Base-by-base conservation (phyloP, 2,329 filamentous ascomycete genomes). In the Claviceps humidiphila region DNA sequence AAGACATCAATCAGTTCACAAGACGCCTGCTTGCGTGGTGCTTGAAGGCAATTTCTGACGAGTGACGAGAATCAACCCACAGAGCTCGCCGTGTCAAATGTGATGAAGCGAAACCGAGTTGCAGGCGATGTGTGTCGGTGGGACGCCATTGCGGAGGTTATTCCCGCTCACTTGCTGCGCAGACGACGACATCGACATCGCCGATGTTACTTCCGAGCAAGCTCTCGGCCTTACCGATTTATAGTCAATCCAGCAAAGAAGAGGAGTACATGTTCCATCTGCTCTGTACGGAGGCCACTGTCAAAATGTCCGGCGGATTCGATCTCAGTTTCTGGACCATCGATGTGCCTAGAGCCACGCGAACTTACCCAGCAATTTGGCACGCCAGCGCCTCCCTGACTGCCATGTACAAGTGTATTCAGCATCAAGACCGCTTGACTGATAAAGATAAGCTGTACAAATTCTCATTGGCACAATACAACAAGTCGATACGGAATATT, bases 361-460 rank as follows among this genome's bases (percentile, higher is more conserved):
- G 49, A 42, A 41, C 43, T 4, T 51, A 53, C 17, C 51, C 51
- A 30, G 51, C 54, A 6, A 51, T 55, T 8, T 54, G 52, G 54
- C 54, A 55, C 16, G 51, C 49, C 16, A 49, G 51, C 17, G 43
- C 49, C 14, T 49, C 52, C 7, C 43, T 54, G 7, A 37, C 51
- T 14, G 50, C 44, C 30, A 47, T 51, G 45, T 49, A 50, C 30
- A 52, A 51, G 39, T 40, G 64, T 45, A 61, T 63, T 55, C 50
- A 61, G 59, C 53, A 55, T 34, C 55, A 56, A 51, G 37, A 47
- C 11, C 13, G 26, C 55, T 40, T 47, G 57, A 49, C 58, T 54
- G 59, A 63, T 64, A 62, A 59, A 63, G 51, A 49, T 22, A 24
- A 51, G 20, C 50, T 53, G 3, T 53, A 54, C 40, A 47, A 45